Evolutionary conservation across 768 basidiomycete genomes (phyloP), one percentile per base, ranked within the genome.

Genomic region (Cubamyces sp.): DNA sequence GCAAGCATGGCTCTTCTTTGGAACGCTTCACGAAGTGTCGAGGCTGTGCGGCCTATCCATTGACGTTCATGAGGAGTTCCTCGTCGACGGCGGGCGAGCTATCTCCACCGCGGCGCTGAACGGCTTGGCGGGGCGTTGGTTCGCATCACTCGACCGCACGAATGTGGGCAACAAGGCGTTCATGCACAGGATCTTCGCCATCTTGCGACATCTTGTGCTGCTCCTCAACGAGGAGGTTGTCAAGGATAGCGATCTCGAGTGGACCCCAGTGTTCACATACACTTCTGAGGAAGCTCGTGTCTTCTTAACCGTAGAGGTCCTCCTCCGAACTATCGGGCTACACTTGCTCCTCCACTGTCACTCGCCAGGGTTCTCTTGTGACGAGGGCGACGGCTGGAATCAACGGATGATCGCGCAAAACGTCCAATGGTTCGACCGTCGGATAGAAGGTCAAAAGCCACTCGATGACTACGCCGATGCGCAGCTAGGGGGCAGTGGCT

Each of bases 1-100:
- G 50, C 59, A 60, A n/a, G 21, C 39, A 0, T 60, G 59, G 59
- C 42, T 60, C 11, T 60, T 60, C 45, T 60, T 60, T 48, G 59
- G 59, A 11, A 16, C 21, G 3, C 34, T 60, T 5, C 16, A 19
- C 16, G 50, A 60, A n/a, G 43, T 45, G 9, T 54, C 42, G 16
- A 34, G 21, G 3, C 3, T 60, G 42, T 60, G 59, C 42, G 51
- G 59, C 3, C 59, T 60, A 3, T 40, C 23, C 3, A 19, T 28
- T 12, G 39, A 52, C 34, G 34, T 41, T 1, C 7, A 37, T 5
- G 57, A 11, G 4, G 56, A 48, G 14, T 40, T 60, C 42, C 15
- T 42, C 30, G 21, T 28, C 15, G 37, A 26, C 1, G 39, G n/a
- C 42, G 41, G 54, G 8, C 21, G 37, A 8, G 3, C 37, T 12